Conservation (phyloP, 192 early-diverging fungal species). For the Phlyctochytrium bullatum region DNA sequence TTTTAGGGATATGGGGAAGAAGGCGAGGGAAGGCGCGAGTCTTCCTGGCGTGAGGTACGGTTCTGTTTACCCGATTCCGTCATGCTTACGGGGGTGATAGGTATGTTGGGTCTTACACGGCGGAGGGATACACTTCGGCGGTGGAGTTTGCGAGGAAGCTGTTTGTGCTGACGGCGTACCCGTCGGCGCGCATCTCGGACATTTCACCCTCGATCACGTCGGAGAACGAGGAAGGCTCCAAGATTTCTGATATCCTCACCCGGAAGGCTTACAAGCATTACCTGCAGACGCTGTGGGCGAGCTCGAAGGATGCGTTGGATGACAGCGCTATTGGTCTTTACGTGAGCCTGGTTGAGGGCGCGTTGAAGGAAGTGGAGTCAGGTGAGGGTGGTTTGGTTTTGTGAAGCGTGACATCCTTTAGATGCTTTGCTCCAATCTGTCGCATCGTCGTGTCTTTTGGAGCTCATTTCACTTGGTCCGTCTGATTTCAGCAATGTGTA, state of each 20-base stretch:
- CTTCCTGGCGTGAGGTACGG: conserved; percentile 20
- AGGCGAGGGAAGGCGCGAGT: background rate
- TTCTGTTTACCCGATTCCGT: background rate
- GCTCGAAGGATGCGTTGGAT: conserved; percentile 6
- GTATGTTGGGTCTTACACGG: conserved; percentile 52
- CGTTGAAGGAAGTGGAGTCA: conserved; percentile 46
- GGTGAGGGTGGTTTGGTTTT: conserved; percentile 27
- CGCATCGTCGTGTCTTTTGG: conserved; percentile 62
- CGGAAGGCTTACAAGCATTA: conserved; percentile 11
- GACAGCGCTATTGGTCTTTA: conserved; percentile 42
- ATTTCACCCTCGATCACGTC: conserved; percentile 34
- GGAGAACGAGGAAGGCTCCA: conserved; percentile 31
- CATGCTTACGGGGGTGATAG: conserved; percentile 6
- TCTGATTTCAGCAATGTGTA: conserved; percentile 52
- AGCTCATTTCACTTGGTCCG: conserved; percentile 69
- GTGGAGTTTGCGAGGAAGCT: conserved; percentile 64
- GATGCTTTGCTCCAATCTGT: conserved; percentile 65
- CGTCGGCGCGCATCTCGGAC: conserved; percentile 13
- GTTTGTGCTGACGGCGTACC: conserved; percentile 57
- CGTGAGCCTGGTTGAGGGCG: conserved; percentile 58
- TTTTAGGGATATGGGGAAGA: conserved; percentile 10
- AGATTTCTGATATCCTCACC: conserved; percentile 33
- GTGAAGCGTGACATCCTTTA: conserved; percentile 10
- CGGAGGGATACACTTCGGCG: conserved; percentile 62
- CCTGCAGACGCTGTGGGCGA: conserved; percentile 13